Evolutionary conservation across 2,329 filamentous ascomycete genomes (phyloP), one percentile per base, ranked within the genome.

Genomic region (Paecilomyces fulvus): DNA sequence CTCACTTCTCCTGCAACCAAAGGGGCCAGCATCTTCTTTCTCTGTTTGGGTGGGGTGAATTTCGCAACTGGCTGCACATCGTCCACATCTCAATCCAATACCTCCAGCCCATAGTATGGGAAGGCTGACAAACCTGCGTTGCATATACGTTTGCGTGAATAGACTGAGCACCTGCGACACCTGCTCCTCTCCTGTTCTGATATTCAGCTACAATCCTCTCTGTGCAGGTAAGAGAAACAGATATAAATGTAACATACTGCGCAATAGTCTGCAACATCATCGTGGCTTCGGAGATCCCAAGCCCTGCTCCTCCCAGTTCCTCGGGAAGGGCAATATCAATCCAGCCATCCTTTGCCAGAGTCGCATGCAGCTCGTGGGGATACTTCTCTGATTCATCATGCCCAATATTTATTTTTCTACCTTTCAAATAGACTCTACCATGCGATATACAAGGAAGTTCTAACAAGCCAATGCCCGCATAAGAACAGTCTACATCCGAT

Each of bases 231-330:
- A 28, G 25, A 28, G 14, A 49, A 23, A 51, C 23, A 9, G 25
- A 1, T 28, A 28, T 28, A 52, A 23, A 51, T n/a, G 33, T 10
- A 21, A 53, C 67, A 12, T 63, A 86, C 73, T 91, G 87, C 0
- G 86, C 77, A 56, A 92, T 89, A 1, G 88, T 89, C 65, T 95
- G 89, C 78, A 94, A 81, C 88, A 94, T 92, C 81, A 92, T 88
- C 0, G 86, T 89, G 0, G 89, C 89, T 67, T 94, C 89, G 0
- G 87, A 86, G 33, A 95, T 90, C 65, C 73, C 89, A 8, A 95
- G 73, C 0, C 87, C 88, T 1, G 87, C 81, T 0, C 89, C 90
- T 2, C 90, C 89, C 0, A 90, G 79, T 0, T 82, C 77, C 67
- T 91, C 87, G 0, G 89, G 88, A 3, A 94, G 74, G 0, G 88